Percentiles rank a stretch among this genome's conserved stretches.
Evolutionary conservation across 495 filamentous ascomycete genomes (phyloP).

Genomic region (Xylaria venustula): DNA sequence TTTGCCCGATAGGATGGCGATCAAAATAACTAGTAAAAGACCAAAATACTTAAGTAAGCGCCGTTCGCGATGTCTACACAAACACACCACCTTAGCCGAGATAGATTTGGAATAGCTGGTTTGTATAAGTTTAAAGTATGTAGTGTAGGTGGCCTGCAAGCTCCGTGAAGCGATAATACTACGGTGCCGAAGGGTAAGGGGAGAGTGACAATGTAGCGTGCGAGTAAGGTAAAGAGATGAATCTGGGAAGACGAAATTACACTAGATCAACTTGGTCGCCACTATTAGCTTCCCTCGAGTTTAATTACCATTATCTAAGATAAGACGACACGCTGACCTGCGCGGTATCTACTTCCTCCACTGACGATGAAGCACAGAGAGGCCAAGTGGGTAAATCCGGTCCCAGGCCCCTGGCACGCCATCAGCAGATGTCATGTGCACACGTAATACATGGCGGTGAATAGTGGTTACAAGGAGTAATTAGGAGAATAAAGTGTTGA

Average conservation of each 20-base stretch:
- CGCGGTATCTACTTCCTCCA: slow-evolving; percentile 4
- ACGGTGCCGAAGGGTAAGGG: slow-evolving; percentile 2
- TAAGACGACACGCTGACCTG: slow-evolving; percentile 1
- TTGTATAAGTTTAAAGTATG: too few relatives aligned
- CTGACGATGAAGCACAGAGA: background rate
- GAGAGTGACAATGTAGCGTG: background rate
- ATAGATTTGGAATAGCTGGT: background rate
- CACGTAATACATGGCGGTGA: background rate
- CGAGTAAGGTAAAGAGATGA: too few relatives aligned
- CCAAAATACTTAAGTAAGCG: background rate
- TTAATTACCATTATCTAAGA: background rate
- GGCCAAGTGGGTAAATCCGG: background rate
- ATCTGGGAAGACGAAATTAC: background rate
- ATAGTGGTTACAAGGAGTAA: background rate
- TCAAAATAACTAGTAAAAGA: too few relatives aligned
- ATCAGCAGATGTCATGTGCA: background rate
- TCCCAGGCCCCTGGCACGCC: background rate
- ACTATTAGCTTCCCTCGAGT: background rate
- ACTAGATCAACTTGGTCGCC: background rate
- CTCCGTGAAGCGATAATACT: background rate
- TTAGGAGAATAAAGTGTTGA: background rate
- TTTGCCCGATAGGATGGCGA: too few relatives aligned
- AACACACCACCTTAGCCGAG: background rate
- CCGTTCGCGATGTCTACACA: background rate
- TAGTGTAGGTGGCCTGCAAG: background rate